Conservation (phyloP, 179 eudicot species). For the Beta corolliflora region DNA sequence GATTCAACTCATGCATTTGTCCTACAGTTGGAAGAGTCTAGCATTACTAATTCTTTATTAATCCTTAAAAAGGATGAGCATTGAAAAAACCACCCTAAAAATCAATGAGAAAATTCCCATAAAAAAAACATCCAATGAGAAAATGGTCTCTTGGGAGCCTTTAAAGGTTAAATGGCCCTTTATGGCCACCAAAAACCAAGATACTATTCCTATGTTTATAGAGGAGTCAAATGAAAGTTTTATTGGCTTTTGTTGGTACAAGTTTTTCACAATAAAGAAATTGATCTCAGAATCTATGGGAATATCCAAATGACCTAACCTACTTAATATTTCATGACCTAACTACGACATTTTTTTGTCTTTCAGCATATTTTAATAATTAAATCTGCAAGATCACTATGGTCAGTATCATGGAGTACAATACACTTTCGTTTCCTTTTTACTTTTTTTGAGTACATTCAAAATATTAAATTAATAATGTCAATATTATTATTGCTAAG, state of each 20-base stretch:
- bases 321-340: conserved; percentile 11
- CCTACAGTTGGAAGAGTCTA: background rate
- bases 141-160: conserved; percentile 24
- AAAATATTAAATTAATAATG: too few relatives aligned
- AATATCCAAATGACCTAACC: conserved; percentile 38
- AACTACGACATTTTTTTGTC: conserved; percentile 16
- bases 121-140: background rate
- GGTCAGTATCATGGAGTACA: conserved; percentile 4
- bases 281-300: conserved; percentile 34
- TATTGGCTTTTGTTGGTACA: conserved; percentile 6
- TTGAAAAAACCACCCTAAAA: background rate
- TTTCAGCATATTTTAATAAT: background rate
- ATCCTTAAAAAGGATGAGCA: conserved; percentile 4
- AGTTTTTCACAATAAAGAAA: background rate
- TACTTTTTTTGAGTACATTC: too few relatives aligned
- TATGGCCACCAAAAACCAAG: conserved; percentile 15
- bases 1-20: background rate
- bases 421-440: background rate
- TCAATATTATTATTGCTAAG: background rate
- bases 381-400: conserved; percentile 7
- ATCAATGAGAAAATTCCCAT: background rate
- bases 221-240: conserved; percentile 22
- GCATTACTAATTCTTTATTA: background rate
- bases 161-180: conserved; percentile 31
- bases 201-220: conserved; percentile 24